Percentiles rank a stretch among this genome's conserved stretches.
These are phyloP conservation scores for Elongisporangium prolatum DNA, from an alignment of 352 stramenopile species.

Conservation along the genomic window DNA sequence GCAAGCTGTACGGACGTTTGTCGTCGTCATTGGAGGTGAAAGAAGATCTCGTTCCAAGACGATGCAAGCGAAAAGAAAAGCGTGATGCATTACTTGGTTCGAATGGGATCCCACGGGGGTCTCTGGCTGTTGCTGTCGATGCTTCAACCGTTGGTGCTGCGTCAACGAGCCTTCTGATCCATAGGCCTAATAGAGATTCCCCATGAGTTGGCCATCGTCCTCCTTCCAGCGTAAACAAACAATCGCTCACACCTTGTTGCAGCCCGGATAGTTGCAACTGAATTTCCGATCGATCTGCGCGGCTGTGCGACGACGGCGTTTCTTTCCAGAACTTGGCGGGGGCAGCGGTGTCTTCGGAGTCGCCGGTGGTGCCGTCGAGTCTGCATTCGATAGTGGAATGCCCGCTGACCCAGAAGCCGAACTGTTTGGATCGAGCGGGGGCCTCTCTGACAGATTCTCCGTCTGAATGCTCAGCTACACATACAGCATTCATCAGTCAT, in stretches of 20 bases:
- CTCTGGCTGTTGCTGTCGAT: slow-evolving; percentile 34
- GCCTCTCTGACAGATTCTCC: slow-evolving; percentile 19
- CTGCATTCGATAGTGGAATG: slow-evolving; percentile 8
- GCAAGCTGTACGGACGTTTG: not conserved
- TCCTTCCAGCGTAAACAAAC: slow-evolving; percentile 1
- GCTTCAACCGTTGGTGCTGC: slow-evolving; percentile 79
- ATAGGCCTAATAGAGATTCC: slow-evolving; percentile 40
- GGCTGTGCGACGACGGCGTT: slow-evolving; percentile 60
- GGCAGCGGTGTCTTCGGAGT: slow-evolving; percentile 26
- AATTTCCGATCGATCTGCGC: slow-evolving; percentile 83
- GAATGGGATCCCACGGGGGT: slow-evolving; percentile 18
- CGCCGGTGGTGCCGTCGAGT: slow-evolving; percentile 8
- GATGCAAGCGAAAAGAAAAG: not conserved
- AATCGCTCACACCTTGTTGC: slow-evolving; percentile 41
- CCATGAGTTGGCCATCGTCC: not conserved
- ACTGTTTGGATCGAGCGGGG: slow-evolving; percentile 1
- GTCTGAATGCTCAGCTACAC: slow-evolving; percentile 57
- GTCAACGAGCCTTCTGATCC: slow-evolving; percentile 75
- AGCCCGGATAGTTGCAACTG: slow-evolving; percentile 51
- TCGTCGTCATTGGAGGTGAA: not conserved
- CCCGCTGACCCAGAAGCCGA: slow-evolving; percentile 14
- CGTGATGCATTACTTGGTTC: slow-evolving; percentile 17
- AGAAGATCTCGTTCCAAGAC: not conserved
- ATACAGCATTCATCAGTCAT: slow-evolving; percentile 3
- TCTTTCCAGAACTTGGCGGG: slow-evolving; percentile 54